Conservation (phyloP, 2,329 filamentous ascomycete genomes). For the Sporothrix globosa region DNA sequence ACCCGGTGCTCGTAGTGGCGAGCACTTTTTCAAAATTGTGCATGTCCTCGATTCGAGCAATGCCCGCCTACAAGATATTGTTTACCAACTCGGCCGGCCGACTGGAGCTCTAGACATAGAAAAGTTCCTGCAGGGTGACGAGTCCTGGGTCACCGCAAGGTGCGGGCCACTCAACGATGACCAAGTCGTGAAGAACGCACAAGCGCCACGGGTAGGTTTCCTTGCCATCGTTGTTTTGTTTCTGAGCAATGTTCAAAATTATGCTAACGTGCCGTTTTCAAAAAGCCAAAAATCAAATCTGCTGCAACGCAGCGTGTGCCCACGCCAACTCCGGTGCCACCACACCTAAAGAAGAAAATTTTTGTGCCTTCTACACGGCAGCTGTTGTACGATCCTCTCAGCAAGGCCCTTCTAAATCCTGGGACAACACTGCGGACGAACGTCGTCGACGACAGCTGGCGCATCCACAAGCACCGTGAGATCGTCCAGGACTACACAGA, state of each 20-base stretch:
- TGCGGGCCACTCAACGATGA: constrained; percentile 47
- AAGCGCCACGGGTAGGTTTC: constrained; percentile 31
- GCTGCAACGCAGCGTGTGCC: background rate
- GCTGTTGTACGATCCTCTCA: constrained; percentile 61
- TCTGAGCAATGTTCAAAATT: background rate
- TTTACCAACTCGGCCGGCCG: constrained; percentile 50
- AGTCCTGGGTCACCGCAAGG: constrained; percentile 51
- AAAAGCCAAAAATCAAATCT: background rate
- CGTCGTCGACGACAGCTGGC: constrained; percentile 55
- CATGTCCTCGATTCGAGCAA: constrained; percentile 37
- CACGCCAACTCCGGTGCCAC: background rate
- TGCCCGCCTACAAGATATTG: constrained; percentile 40
- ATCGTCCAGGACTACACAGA: constrained; percentile 62
- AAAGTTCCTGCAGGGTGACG: constrained; percentile 50
- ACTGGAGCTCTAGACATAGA: constrained; percentile 52
- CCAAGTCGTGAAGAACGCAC: constrained; percentile 32
- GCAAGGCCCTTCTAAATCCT: constrained; percentile 55
- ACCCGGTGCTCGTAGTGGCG: constrained; percentile 31
- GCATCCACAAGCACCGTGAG: constrained; percentile 62
- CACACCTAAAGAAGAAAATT: constrained; percentile 36
- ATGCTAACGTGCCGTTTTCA: background rate
- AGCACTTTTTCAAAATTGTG: constrained; percentile 48
- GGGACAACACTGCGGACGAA: constrained; percentile 53
- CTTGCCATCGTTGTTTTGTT: background rate
- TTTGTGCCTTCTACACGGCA: constrained; percentile 56